phyloP scores from a whole-genome alignment of 2,329 filamentous ascomycete genomes.

The Penicillium sclerotiorum region DNA sequence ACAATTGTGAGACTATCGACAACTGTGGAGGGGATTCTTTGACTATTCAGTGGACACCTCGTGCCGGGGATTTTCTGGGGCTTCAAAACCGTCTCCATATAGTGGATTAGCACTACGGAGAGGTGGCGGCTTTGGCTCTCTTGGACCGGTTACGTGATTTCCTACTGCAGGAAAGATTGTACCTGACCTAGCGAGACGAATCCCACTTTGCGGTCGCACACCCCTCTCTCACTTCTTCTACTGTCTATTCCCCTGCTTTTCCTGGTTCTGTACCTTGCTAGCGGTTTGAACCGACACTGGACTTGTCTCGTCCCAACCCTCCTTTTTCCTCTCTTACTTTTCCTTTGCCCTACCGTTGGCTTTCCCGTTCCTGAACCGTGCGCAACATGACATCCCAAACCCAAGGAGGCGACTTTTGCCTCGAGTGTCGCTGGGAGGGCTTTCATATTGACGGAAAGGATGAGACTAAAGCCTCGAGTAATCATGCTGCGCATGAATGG shows the following conservation, averaged over 20 bases:
- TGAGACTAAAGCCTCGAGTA: slow-evolving; percentile 25
- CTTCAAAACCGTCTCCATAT: not conserved
- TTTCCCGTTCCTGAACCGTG: slow-evolving; percentile 8
- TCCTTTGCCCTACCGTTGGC: slow-evolving; percentile 2
- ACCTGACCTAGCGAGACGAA: not conserved
- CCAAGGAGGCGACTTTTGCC: slow-evolving; percentile 39
- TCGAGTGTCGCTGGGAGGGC: slow-evolving; percentile 46
- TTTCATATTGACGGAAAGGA: slow-evolving; percentile 39
- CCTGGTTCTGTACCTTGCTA: slow-evolving; percentile 2
- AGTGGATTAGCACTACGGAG: not conserved
- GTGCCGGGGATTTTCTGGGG: not conserved
- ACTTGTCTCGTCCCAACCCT: not conserved
- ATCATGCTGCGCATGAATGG: slow-evolving; percentile 29
- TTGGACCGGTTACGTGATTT: slow-evolving; percentile 3
- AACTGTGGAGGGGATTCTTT: slow-evolving; percentile 3
- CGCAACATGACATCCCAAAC: slow-evolving; percentile 36
- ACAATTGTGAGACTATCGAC: slow-evolving; percentile 15
- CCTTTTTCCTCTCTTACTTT: not conserved
- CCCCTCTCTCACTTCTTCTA: slow-evolving; percentile 5
- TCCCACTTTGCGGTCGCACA: slow-evolving; percentile 9
- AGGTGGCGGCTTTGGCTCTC: slow-evolving; percentile 4
- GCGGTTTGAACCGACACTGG: slow-evolving; percentile 1
- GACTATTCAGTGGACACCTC: not conserved
- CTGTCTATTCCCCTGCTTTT: slow-evolving; percentile 7
- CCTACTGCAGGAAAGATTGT: not conserved